phyloP scores from a whole-genome alignment of 2,329 filamentous ascomycete species.

The Arthrinium phaeospermum region DNA sequence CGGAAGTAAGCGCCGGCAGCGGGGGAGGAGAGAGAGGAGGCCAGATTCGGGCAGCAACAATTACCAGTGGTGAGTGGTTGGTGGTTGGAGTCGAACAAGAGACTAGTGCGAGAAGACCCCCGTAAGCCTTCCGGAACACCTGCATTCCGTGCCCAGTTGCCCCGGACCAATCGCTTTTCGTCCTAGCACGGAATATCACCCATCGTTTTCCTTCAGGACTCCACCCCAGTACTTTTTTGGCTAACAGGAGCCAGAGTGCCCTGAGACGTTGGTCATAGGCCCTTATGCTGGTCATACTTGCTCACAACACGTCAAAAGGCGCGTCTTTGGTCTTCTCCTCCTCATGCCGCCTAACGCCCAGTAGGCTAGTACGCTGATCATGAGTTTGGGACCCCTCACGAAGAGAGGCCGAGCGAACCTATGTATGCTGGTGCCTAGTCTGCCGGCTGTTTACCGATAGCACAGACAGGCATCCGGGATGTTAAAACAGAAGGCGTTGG shows the following conservation, averaged over 20 bases:
- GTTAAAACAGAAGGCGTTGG: not conserved
- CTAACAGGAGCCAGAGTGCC: not conserved
- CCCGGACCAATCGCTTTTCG: not conserved
- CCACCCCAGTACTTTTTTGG: not conserved
- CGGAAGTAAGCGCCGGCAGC: not conserved
- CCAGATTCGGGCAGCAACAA: not conserved
- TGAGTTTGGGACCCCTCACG: not conserved
- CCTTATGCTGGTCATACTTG: not conserved
- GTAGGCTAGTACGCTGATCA: not conserved
- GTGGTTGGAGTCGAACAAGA: not conserved
- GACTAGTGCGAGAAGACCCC: slow-evolving; percentile 6
- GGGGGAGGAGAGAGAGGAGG: not conserved
- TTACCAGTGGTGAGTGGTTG: not conserved
- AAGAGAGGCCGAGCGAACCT: not conserved
- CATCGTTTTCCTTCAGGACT: not conserved
- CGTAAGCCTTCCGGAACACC: not conserved
- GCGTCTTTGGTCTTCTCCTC: not conserved
- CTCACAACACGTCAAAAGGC: not conserved
- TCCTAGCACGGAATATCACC: not conserved
- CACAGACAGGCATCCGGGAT: not conserved
- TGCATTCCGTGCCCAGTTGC: not conserved
- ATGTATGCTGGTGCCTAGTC: not conserved
- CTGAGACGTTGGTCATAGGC: not conserved
- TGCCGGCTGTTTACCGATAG: not conserved
- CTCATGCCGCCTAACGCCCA: not conserved